Base-by-base conservation (phyloP, 768 basidiomycete species). In the Amylocystis lapponica region DNA sequence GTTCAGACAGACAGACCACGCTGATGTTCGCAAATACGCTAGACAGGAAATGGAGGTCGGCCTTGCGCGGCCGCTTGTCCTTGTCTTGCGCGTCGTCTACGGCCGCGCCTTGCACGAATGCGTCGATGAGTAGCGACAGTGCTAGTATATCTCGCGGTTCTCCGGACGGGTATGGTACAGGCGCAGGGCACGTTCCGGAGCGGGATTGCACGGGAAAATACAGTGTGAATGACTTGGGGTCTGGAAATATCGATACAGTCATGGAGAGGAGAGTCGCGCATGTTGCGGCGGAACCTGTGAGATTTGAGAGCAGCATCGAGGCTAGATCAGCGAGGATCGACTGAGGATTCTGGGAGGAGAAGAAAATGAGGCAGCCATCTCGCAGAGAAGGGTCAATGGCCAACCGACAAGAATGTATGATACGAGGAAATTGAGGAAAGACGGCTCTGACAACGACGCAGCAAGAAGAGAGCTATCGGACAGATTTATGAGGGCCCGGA, bases 281-380 rank as follows among this genome's bases (percentile, higher is more conserved):
- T 41, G 86, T 75, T 0, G 75, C 64, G 2, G 86, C 71, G 33
- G 87, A 81, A 4, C 86, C 75, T 8, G 91, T 87, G 26, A 96
- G 67, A 66, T 98, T 98, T n/a, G 93, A 95, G 9, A 98, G 74
- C 1, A 97, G 72, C 95, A 98, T 98, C n/a, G 90, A 77, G 3
- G 93, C 91, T 16, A 98, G 79, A 69, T 97, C 94, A 26, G 92
- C 91, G 21, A 97, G 83, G 45, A 85, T 80, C 9, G 94, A 81
- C 47, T 85, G 79, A n/a, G 89, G 85, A 63, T 92, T 86, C 93
- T 97, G 53, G 8, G 30, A 19, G n/a, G n/a, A n/a, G n/a, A n/a
- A n/a, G n/a, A n/a, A n/a, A n/a, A n/a, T 21, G 21, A 44, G 27
- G 21, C 6, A 32, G 40, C 10, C 7, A 17, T 11, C 14, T 46